Evolutionary conservation across 805 yeast genomes (phyloP).

Genomic region (Cyberlindnera subsufficiens): DNA sequence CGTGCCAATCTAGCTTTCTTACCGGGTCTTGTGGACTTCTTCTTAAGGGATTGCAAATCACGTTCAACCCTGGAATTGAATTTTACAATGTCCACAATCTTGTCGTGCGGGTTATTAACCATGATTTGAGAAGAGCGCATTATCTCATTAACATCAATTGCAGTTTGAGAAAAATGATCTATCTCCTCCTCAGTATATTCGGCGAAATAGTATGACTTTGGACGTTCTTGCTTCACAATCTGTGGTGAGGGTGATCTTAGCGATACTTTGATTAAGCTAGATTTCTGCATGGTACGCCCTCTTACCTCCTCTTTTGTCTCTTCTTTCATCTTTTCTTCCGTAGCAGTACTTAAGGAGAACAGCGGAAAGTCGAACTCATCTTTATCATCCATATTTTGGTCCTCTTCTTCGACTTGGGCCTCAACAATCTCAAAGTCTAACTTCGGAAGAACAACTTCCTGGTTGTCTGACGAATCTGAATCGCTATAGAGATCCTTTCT

Average conservation of each 20-base stretch:
- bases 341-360: conserved; percentile 20
- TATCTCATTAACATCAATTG: conserved; percentile 17
- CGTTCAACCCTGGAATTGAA: conserved; percentile 12
- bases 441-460: conserved; percentile 17
- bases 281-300: conserved; percentile 7
- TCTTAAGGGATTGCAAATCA: conserved; percentile 5
- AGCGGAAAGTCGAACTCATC: conserved; percentile 23
- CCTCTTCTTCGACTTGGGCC: conserved; percentile 1
- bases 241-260: conserved; percentile 23
- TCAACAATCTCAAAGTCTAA: conserved; percentile 24
- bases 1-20: conserved; percentile 19
- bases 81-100: conserved; percentile 11
- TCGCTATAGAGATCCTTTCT: conserved; percentile 18
- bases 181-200: conserved; percentile 6
- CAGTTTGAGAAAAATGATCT: conserved; percentile 7
- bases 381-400: conserved; percentile 1
- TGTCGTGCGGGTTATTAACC: conserved; percentile 6
- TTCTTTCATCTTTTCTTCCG: background rate
- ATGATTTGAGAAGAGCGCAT: background rate
- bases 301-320: conserved; percentile 9
- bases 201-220: conserved; percentile 17
- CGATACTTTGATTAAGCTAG: conserved; percentile 12
- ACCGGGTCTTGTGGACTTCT: conserved; percentile 20
- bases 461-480: conserved; percentile 11
- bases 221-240: conserved; percentile 17